Base-by-base conservation (phyloP, 2,329 filamentous ascomycete genomes). In the Domatiomyces catenatus region DNA sequence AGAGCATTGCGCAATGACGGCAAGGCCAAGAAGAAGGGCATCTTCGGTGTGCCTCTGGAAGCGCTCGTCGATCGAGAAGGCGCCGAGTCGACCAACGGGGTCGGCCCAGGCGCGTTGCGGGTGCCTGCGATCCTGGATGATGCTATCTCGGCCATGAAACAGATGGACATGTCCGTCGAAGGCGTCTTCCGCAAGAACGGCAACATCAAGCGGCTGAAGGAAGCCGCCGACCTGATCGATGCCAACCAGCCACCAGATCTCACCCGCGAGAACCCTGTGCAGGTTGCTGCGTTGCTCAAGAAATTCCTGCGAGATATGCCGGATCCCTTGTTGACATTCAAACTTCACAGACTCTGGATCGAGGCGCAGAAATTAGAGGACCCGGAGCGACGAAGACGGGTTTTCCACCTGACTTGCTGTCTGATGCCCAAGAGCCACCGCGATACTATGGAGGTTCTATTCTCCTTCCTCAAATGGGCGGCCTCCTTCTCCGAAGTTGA, bases 151-250 rank as follows among this genome's bases (percentile, higher is more conserved):
- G 88, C 89, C 10, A 94, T 98, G 86, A 82, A 89, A 60, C 92
- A 90, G 67, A 96, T 98, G 87, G 92, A 98, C 66, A 88, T 98
- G 71, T 96, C 90, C 1, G 87, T 98, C 1, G 92, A 98, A 67
- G 92, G 92, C 61, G 89, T 98, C 19, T 98, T 98, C 78, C 82
- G 92, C 60, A 98, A 98, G 75, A 98, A 96, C 62, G 92, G 92
- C 60, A 98, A 96, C 67, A 95, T 98, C 70, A 90, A 92, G 66
- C 86, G 89, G 59, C 75, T 95, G 44, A 86, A 85, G 59, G 89
- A 94, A 54, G 74, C 93, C 5, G 83, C 87, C 42, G 86, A 93
- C 50, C 75, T 82, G 59, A 88, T 98, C 56, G 92, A 98, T 65
- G 79, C 79, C 44, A 90, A 87, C 43, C 87, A 93, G 57, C 79